These are phyloP conservation scores for Fallopia convolvulus DNA, from an alignment of 148 eudicot genomes.

Conservation along the genomic window DNA sequence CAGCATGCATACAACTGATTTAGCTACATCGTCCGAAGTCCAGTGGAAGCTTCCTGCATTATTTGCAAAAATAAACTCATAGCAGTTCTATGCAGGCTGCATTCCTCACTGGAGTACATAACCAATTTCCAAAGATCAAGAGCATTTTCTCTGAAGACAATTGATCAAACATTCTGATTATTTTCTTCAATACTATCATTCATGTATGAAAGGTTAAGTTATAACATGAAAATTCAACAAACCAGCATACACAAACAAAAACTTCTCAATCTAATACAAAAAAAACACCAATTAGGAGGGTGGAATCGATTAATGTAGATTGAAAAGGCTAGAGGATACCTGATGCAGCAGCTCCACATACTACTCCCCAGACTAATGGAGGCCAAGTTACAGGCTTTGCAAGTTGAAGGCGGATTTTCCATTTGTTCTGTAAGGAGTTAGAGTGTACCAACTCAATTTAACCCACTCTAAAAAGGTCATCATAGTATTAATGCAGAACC, in stretches of 20 bases:
- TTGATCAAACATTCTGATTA: neutral
- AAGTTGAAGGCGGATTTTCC: constrained; percentile 97
- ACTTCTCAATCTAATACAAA: neutral
- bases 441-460: neutral
- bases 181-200: neutral
- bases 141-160: neutral
- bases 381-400: constrained; percentile 99
- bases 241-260: neutral
- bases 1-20: constrained; percentile 82
- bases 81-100: neutral
- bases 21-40: constrained; percentile 83
- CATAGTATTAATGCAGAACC: neutral
- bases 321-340: constrained; percentile 33
- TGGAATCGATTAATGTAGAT: neutral
- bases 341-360: constrained; percentile 99
- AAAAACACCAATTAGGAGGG: neutral
- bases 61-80: neutral
- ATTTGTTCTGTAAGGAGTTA: constrained; percentile 50
- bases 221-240: neutral
- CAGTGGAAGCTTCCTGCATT: constrained; percentile 84
- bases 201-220: neutral
- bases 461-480: neutral
- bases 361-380: constrained; percentile 95
- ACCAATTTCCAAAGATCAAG: neutral
- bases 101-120: neutral